Conservation (phyloP, 306 rosid species). For the Dalbergia oliveri region DNA sequence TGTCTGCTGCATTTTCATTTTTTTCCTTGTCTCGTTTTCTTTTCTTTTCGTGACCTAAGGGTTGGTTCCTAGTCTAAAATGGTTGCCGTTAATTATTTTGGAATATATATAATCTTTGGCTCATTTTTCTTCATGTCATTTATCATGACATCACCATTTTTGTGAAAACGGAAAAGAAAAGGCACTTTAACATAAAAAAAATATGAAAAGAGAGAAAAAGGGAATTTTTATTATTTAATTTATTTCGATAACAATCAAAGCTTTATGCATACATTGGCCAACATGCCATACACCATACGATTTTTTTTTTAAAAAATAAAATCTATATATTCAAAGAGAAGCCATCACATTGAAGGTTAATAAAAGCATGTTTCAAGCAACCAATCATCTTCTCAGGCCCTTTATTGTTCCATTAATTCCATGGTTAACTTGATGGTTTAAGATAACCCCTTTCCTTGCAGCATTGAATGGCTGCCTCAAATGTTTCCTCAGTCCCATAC, state of each 20-base stretch:
- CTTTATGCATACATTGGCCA: background rate
- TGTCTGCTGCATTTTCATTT: no score
- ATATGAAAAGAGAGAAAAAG: background rate
- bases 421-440: background rate
- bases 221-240: background rate
- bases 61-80: no score
- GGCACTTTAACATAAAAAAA: background rate
- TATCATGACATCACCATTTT: background rate
- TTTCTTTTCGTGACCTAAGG: no score
- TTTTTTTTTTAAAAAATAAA: background rate
- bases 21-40: no score
- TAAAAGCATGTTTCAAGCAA: background rate
- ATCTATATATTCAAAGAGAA: no score
- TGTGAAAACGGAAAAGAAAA: background rate
- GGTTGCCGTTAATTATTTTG: no score
- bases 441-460: conserved; percentile 53
- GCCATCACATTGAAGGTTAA: no score
- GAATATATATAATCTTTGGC: no score
- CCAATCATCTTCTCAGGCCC: background rate
- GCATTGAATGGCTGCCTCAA: conserved; percentile 52
- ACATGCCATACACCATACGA: background rate
- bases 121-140: background rate
- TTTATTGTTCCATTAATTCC: background rate
- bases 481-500: conserved; percentile 53
- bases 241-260: background rate